These are phyloP conservation scores for Phytopythium kandeliae DNA, from an alignment of 352 stramenopile genomes.

Conservation along the genomic window DNA sequence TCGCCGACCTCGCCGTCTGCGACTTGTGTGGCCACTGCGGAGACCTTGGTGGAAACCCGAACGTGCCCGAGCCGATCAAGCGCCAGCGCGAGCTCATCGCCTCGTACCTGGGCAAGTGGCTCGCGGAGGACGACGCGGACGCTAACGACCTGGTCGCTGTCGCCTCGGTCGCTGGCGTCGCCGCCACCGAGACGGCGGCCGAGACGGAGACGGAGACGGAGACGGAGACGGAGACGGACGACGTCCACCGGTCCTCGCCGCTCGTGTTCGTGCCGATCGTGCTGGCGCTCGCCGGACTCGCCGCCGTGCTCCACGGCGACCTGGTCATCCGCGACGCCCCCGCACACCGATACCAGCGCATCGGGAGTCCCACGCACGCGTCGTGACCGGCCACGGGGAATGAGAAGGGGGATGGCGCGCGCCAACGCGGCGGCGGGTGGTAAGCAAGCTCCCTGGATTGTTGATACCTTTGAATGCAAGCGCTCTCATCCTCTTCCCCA, in stretches of 20 bases:
- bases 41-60: constrained; percentile 43
- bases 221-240: neutral
- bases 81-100: constrained; percentile 65
- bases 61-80: constrained; percentile 51
- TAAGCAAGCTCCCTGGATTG: no score
- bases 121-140: constrained; percentile 14
- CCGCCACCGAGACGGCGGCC: constrained; percentile 8
- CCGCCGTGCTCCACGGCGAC: constrained; percentile 47
- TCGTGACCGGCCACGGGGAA: neutral
- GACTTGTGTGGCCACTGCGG: constrained; percentile 81
- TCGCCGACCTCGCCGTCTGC: constrained; percentile 68
- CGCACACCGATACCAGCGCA: constrained; percentile 28
- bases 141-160: no score
- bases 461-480: no score
- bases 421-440: no score
- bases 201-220: no score
- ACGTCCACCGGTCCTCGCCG: constrained; percentile 41
- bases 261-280: constrained; percentile 69
- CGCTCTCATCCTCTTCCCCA: no score
- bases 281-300: constrained; percentile 42
- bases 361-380: constrained; percentile 23
- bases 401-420: no score
- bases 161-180: neutral
- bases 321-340: constrained; percentile 45
- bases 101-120: constrained; percentile 58